Evolutionary conservation across 2,329 filamentous ascomycete genomes (phyloP).

Genomic region (Botryotinia narcissicola): DNA sequence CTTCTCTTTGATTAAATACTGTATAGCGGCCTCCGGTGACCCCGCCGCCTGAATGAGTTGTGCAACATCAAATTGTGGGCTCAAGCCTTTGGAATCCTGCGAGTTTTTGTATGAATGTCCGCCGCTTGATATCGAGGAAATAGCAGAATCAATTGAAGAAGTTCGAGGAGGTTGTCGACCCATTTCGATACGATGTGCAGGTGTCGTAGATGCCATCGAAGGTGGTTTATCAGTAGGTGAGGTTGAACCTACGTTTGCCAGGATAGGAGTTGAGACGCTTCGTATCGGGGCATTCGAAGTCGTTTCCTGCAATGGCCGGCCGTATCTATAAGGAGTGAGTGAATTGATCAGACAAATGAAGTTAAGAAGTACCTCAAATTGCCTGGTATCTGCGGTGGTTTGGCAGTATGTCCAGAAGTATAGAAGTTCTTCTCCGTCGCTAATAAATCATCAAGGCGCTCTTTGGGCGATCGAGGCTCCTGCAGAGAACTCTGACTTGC

Average conservation of each 20-base stretch:
- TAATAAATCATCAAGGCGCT: slow-evolving; percentile 39
- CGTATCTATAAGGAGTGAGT: slow-evolving; percentile 26
- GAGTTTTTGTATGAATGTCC: slow-evolving; percentile 57
- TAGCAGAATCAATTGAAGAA: slow-evolving; percentile 89
- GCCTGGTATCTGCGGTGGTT: slow-evolving; percentile 22
- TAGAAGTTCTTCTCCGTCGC: slow-evolving; percentile 40
- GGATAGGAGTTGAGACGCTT: slow-evolving; percentile 38
- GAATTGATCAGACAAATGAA: background rate
- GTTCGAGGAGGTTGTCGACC: slow-evolving; percentile 58
- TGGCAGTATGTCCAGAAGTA: slow-evolving; percentile 25
- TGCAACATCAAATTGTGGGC: slow-evolving; percentile 70
- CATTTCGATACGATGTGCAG: slow-evolving; percentile 36
- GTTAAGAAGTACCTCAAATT: slow-evolving; percentile 28
- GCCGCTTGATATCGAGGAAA: slow-evolving; percentile 70
- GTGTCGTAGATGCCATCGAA: slow-evolving; percentile 34
- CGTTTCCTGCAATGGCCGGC: slow-evolving; percentile 30
- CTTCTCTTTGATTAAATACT: slow-evolving; percentile 88
- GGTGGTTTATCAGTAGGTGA: slow-evolving; percentile 27
- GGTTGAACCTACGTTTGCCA: slow-evolving; percentile 31
- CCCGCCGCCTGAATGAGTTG: slow-evolving; percentile 80
- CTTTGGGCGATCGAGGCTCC: slow-evolving; percentile 37
- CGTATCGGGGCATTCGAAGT: slow-evolving; percentile 34
- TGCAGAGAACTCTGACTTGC: slow-evolving; percentile 25
- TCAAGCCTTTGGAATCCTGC: slow-evolving; percentile 48
- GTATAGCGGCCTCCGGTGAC: slow-evolving; percentile 83